These are phyloP conservation scores for Toxoplasma gondii DNA, from an alignment of 169 alveolate species.

Conservation along the genomic window DNA sequence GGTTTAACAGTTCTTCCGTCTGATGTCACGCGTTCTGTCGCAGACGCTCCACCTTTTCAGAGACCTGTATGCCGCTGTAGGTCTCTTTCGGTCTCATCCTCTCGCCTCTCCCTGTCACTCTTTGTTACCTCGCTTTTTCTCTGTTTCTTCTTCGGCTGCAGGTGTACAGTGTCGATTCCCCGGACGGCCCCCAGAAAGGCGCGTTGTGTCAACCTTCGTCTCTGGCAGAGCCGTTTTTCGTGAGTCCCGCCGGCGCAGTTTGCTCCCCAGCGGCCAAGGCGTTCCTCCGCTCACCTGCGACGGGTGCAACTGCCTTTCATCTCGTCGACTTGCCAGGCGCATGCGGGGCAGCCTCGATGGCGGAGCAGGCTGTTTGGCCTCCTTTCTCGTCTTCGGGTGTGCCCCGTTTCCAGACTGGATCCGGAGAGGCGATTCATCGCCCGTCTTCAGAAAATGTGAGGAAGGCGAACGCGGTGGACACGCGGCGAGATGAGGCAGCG, in stretches of 20 bases:
- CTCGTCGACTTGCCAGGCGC: no score
- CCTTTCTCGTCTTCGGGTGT: background rate
- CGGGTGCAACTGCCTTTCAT: no score
- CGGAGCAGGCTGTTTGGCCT: background rate
- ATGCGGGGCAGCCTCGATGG: background rate
- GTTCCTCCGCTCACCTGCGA: background rate
- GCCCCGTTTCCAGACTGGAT: background rate
- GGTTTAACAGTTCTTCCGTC: no score
- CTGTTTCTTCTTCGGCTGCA: background rate
- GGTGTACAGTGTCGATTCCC: constrained; percentile 20
- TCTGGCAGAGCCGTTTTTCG: constrained; percentile 9
- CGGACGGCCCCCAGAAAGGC: background rate
- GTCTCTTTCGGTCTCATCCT: background rate
- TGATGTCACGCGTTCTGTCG: no score
- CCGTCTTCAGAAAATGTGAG: background rate
- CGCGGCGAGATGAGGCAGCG: background rate
- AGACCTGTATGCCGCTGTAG: background rate
- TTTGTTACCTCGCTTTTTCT: no score
- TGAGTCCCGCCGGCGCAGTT: background rate
- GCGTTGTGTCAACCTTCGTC: background rate
- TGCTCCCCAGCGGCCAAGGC: background rate
- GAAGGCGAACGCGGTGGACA: background rate
- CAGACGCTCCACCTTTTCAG: no score
- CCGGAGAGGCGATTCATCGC: background rate
- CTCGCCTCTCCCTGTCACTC: background rate